These are phyloP conservation scores for Blastomyces parvus DNA, from an alignment of 2,329 filamentous ascomycete species.

Conservation along the genomic window DNA sequence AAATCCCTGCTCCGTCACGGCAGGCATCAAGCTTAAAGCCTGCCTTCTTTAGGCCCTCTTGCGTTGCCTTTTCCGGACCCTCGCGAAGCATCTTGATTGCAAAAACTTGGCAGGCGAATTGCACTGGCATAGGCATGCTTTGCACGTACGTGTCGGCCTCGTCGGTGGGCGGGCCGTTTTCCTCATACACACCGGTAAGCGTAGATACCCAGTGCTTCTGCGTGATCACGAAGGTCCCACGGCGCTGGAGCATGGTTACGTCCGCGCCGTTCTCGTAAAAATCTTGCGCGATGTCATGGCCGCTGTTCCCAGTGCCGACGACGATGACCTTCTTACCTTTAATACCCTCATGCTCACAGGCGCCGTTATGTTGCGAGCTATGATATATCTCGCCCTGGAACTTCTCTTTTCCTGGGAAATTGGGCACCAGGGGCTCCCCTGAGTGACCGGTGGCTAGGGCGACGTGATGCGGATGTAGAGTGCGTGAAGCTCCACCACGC, in stretches of 20 bases:
- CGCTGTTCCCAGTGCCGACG: constrained; percentile 43
- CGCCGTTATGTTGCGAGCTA: constrained; percentile 36
- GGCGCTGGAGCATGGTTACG: constrained; percentile 47
- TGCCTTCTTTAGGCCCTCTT: constrained; percentile 39
- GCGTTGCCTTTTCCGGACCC: constrained; percentile 32
- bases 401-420: constrained; percentile 30
- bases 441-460: constrained; percentile 42
- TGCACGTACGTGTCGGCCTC: constrained; percentile 43
- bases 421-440: constrained; percentile 35
- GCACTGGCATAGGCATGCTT: constrained; percentile 40
- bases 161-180: constrained; percentile 40
- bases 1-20: constrained; percentile 34
- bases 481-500: constrained; percentile 13
- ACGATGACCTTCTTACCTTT: constrained; percentile 40
- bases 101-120: constrained; percentile 38
- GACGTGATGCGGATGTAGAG: constrained; percentile 36
- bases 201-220: constrained; percentile 38
- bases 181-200: constrained; percentile 39
- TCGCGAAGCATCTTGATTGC: constrained; percentile 35
- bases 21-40: constrained; percentile 39
- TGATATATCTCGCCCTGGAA: constrained; percentile 41
- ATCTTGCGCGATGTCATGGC: constrained; percentile 44
- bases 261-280: constrained; percentile 41
- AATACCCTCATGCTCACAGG: constrained; percentile 25
- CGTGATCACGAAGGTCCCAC: constrained; percentile 43